Conservation (phyloP, 768 basidiomycete genomes). For the Amanita muscaria region DNA sequence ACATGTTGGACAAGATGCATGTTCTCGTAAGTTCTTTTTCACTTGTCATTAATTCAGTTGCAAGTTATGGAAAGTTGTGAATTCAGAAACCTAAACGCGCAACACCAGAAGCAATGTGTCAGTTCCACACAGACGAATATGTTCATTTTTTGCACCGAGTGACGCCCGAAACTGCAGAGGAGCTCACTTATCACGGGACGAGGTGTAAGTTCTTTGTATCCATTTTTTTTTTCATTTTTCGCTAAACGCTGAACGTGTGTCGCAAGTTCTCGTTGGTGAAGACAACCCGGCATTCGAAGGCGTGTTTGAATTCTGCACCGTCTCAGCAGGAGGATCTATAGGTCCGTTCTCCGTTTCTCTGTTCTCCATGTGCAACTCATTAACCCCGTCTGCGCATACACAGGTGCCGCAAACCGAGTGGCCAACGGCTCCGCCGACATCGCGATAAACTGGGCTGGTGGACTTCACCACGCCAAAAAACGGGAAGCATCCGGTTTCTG, state of each 20-base stretch:
- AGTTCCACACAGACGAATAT: constrained; percentile 98
- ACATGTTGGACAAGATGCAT: constrained; percentile 92
- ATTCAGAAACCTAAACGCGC: constrained; percentile 66
- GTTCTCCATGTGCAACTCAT: constrained; percentile 1
- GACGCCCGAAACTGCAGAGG: constrained; percentile 84
- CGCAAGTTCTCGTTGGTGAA: constrained; percentile 66
- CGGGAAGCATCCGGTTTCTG: constrained; percentile 97
- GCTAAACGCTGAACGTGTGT: background rate
- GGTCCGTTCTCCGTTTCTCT: constrained; percentile 35
- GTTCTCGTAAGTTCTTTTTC: constrained; percentile 59
- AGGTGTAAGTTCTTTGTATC: constrained; percentile 51
- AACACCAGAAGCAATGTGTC: constrained; percentile 70
- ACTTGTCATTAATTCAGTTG: too few species aligned
- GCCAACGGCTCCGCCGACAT: constrained; percentile 83
- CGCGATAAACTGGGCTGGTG: constrained; percentile 96
- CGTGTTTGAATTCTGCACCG: constrained; percentile 93
- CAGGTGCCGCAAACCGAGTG: constrained; percentile 76
- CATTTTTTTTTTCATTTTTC: background rate
- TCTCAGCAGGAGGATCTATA: constrained; percentile 93
- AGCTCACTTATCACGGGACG: constrained; percentile 75
- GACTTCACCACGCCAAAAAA: constrained; percentile 99
- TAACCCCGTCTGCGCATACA: background rate
- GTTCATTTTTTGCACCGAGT: constrained; percentile 85
- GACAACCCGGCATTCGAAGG: constrained; percentile 98
- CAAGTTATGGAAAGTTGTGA: constrained; percentile 1